A percentile compares a stretch with the other conserved stretches of the same genome.
These are phyloP conservation scores for Suillus luteus DNA, from an alignment of 768 basidiomycete genomes.

Conservation along the genomic window DNA sequence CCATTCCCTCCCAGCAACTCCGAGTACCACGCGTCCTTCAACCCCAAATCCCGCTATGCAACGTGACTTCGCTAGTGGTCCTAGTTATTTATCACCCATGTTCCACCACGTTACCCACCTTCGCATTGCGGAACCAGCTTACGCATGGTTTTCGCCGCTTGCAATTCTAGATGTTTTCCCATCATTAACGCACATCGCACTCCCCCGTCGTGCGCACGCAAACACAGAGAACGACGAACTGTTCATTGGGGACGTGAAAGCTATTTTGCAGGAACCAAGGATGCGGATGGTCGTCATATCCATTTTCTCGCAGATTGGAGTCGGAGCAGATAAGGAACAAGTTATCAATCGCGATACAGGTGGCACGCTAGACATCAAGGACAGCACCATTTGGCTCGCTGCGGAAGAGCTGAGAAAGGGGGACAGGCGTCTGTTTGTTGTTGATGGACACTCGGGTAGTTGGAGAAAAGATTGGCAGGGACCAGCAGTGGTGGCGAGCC, in stretches of 20 bases:
- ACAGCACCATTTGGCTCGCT: constrained; percentile 16
- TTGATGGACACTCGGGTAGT: constrained; percentile 9
- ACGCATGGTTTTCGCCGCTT: constrained; percentile 20
- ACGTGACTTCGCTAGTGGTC: neutral
- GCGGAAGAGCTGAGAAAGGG: constrained; percentile 17
- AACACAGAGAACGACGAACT: constrained; percentile 43
- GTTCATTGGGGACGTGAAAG: constrained; percentile 37
- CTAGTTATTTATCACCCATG: neutral
- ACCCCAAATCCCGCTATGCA: constrained; percentile 20
- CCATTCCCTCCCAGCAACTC: constrained; percentile 1
- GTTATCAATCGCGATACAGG: constrained; percentile 5
- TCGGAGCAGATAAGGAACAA: constrained; percentile 6
- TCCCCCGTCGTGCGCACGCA: constrained; percentile 42
- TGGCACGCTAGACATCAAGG: neutral
- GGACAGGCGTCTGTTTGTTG: constrained; percentile 19
- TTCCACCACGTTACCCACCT: constrained; percentile 16
- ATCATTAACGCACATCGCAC: constrained; percentile 41
- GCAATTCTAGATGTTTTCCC: constrained; percentile 25
- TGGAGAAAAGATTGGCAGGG: constrained; percentile 19
- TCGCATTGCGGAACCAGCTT: constrained; percentile 22
- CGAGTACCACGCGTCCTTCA: constrained; percentile 26
- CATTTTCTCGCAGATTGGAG: constrained; percentile 30
- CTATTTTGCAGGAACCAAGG: constrained; percentile 31
- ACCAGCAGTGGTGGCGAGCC: constrained; percentile 3
- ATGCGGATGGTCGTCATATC: constrained; percentile 40